Conservation (phyloP, 495 filamentous ascomycete species). For the Xylaria grammica region DNA sequence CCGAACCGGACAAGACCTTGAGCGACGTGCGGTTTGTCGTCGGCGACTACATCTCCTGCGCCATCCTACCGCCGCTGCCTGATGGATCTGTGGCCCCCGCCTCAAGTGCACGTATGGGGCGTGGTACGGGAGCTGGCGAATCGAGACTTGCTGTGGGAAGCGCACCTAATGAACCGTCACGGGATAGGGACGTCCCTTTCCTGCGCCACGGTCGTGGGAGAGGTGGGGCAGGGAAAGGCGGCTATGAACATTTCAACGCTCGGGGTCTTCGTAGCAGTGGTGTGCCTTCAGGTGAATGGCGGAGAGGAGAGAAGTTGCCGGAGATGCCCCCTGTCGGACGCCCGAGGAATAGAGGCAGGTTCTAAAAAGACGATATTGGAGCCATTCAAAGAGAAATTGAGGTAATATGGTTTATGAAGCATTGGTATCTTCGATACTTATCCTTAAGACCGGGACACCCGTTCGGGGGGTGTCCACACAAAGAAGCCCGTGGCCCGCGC, state of each 20-base stretch:
- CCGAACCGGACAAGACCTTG: constrained; percentile 68
- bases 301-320: constrained; percentile 61
- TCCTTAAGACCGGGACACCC: too few species aligned
- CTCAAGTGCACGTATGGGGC: constrained; percentile 43
- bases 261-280: constrained; percentile 33
- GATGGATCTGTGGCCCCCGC: constrained; percentile 75
- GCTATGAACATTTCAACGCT: constrained; percentile 25
- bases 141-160: constrained; percentile 45
- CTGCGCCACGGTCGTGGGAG: constrained; percentile 38
- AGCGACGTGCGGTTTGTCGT: constrained; percentile 79
- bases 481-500: too few species aligned
- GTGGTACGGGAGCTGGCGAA: constrained; percentile 43
- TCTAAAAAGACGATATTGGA: neutral
- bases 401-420: neutral
- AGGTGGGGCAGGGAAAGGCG: constrained; percentile 36
- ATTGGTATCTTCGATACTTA: neutral
- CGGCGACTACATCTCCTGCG: constrained; percentile 85
- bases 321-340: constrained; percentile 38
- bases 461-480: too few species aligned
- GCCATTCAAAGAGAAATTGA: neutral
- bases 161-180: constrained; percentile 38
- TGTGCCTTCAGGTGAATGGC: constrained; percentile 63
- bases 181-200: constrained; percentile 28
- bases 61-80: constrained; percentile 73
- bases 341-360: constrained; percentile 27